Conservation (phyloP, 1,139 yeast species). For the Barnettozyma hawaiiensis region DNA sequence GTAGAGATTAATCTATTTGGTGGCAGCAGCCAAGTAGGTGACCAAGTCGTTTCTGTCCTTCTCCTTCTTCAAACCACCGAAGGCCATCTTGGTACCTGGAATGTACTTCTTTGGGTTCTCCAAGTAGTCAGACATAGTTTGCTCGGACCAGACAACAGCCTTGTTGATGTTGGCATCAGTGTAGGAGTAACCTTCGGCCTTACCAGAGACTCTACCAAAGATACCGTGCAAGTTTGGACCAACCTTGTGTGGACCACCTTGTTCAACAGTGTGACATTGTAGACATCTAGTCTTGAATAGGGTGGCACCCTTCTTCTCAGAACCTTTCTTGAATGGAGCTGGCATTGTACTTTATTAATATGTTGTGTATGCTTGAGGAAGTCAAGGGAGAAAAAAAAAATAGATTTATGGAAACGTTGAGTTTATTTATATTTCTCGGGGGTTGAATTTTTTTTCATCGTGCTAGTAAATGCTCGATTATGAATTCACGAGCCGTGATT, state of each 20-base stretch:
- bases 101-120: conserved; percentile 99
- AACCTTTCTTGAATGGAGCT: conserved; percentile 45
- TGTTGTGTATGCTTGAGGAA: conserved; percentile 1
- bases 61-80: conserved; percentile 98
- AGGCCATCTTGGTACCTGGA: conserved; percentile 99
- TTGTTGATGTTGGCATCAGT: conserved; percentile 98
- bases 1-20: conserved; percentile 42
- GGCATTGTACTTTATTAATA: conserved; percentile 21
- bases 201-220: conserved; percentile 88
- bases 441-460: not conserved
- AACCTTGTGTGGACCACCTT: conserved; percentile 96
- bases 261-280: conserved; percentile 97
- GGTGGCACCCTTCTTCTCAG: conserved; percentile 96
- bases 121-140: conserved; percentile 89
- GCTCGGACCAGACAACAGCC: conserved; percentile 84
- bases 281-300: conserved; percentile 98
- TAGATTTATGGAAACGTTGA: not conserved
- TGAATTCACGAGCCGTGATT: conserved; percentile 20
- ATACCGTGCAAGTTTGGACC: conserved; percentile 98
- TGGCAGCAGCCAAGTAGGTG: conserved; percentile 79
- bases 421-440: conserved; percentile 10
- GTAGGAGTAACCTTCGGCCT: conserved; percentile 89
- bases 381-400: not conserved
- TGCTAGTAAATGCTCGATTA: conserved; percentile 23
- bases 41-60: conserved; percentile 97